A percentile compares a stretch with the other conserved stretches of the same genome.
These are phyloP conservation scores for Capsicum pubescens DNA, from an alignment of 257 asterid species.

Conservation along the genomic window DNA sequence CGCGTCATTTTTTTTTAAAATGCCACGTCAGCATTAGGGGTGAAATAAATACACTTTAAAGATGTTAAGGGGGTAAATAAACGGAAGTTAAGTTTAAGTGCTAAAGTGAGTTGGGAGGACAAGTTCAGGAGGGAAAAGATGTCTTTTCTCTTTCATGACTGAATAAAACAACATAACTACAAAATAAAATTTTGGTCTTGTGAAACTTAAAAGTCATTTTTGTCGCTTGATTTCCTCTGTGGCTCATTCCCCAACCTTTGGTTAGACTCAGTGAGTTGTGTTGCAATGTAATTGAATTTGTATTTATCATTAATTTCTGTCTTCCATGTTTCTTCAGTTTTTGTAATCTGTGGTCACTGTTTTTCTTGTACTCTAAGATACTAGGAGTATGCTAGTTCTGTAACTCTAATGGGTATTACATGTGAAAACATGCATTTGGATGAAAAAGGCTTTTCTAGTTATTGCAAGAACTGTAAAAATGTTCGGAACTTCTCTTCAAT, in stretches of 20 bases:
- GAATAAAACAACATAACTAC: neutral
- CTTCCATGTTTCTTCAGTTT: neutral
- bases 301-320: neutral
- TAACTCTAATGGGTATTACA: neutral
- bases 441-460: neutral
- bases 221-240: neutral
- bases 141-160: neutral
- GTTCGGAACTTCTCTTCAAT: neutral
- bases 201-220: neutral
- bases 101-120: too few relatives aligned
- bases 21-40: too few relatives aligned
- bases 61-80: too few relatives aligned
- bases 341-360: neutral
- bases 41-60: too few relatives aligned
- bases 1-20: too few relatives aligned
- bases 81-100: too few relatives aligned
- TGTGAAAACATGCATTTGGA: conserved; percentile 18
- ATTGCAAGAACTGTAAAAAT: neutral
- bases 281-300: neutral
- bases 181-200: neutral
- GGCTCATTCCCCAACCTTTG: neutral
- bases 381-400: conserved; percentile 7
- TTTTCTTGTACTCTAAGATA: conserved; percentile 12
- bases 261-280: neutral
- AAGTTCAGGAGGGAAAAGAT: too few relatives aligned